phyloP scores from a whole-genome alignment of 257 asterid genomes.

The Verbena officinalis region DNA sequence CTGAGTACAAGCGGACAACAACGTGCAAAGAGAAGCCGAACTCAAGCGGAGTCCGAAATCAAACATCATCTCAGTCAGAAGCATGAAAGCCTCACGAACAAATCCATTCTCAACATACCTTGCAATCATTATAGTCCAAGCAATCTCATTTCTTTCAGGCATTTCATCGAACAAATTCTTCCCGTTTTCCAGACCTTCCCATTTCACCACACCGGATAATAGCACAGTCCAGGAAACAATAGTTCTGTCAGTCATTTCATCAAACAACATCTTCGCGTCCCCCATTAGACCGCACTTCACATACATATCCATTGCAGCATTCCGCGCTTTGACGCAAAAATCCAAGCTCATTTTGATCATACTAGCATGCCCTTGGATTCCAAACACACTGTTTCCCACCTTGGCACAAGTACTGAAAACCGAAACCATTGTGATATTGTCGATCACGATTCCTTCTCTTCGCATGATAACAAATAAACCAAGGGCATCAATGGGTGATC shows the following conservation, averaged over 20 bases:
- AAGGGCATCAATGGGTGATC: constrained; percentile 48
- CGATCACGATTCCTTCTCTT: constrained; percentile 39
- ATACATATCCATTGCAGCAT: constrained; percentile 74
- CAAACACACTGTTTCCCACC: constrained; percentile 49
- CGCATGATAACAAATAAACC: constrained; percentile 56
- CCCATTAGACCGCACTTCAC: constrained; percentile 61
- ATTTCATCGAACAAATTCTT: constrained; percentile 62
- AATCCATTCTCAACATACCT: constrained; percentile 62
- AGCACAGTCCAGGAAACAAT: constrained; percentile 85
- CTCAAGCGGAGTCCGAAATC: constrained; percentile 42
- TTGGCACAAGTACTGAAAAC: constrained; percentile 61
- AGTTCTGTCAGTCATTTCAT: constrained; percentile 57
- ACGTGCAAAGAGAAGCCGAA: constrained; percentile 53
- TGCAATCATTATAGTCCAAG: constrained; percentile 66
- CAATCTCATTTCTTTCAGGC: constrained; percentile 70
- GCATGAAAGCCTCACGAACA: constrained; percentile 49
- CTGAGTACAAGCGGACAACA: constrained; percentile 66
- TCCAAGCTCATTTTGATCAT: constrained; percentile 59
- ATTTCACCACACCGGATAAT: constrained; percentile 62
- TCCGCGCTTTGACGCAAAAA: constrained; percentile 50
- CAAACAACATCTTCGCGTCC: constrained; percentile 52
- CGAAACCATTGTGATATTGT: constrained; percentile 61
- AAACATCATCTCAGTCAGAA: constrained; percentile 58
- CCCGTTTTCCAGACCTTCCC: constrained; percentile 62
- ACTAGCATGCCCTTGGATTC: constrained; percentile 58